Evolutionary conservation across 441 rosid genomes (phyloP), one percentile per base, ranked within the genome.

Genomic region (Euphorbia corollata): DNA sequence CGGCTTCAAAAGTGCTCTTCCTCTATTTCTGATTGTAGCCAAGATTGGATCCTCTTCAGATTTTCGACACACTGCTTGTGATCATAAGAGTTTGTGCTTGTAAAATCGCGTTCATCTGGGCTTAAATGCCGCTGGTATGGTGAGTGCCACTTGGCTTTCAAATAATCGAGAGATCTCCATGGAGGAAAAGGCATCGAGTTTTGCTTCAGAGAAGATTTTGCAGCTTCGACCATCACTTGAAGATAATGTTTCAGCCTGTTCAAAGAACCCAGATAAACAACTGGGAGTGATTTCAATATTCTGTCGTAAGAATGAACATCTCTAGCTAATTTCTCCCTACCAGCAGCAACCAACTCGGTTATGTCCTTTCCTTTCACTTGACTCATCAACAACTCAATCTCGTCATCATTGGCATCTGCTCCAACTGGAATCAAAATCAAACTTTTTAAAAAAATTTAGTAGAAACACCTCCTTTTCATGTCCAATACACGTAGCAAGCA

Each of bases 111-210:
- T 10, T 76, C 77, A 23, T 79, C 83, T 0, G 82, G 89, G 60
- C 64, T 65, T 6, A 85, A 67, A 68, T 72, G 83, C 32, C 97
- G 82, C 77, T 80, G 82, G 74, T 84, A 76, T 0, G 85, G 85
- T 0, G 96, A 88, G 68, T 79, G 78, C 98, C 98, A 92, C 76
- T 92, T 92, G 7, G 94, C 89, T 70, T 84, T 85, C 80, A 92
- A 75, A 74, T 92, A 92, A 45, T 85, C 84, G 2, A 90, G 77
- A 4, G 98, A 90, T 75, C 97, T 85, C 98, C 98, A 92, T 0
- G 98, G 98, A 71, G 98, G 98, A 61, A 92, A 78, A 6, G 94
- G 91, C 98, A 92, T 92, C 6, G 97, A 88, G 54, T 88, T 88
- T 70, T 90, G 96, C 77, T 85, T 86, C 19, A 92, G 85, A 2